phyloP scores from a whole-genome alignment of 2,329 filamentous ascomycete species.

The Fusarium sp. region DNA sequence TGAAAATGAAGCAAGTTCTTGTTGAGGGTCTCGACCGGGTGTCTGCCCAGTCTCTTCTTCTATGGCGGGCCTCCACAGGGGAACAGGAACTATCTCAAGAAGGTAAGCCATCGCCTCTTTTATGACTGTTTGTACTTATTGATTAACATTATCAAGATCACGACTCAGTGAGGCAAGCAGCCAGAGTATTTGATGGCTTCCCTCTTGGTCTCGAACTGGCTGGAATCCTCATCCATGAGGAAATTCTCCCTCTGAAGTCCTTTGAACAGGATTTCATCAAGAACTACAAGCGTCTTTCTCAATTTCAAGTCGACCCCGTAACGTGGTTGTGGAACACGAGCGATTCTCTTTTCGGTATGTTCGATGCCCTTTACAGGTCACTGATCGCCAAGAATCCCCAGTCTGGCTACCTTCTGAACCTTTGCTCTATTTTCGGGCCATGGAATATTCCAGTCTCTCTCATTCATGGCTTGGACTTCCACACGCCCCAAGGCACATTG shows the following conservation, averaged over 20 bases:
- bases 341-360: neutral
- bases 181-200: neutral
- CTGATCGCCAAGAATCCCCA: neutral
- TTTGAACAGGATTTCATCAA: neutral
- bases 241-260: neutral
- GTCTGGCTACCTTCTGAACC: neutral
- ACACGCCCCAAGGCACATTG: neutral
- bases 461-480: neutral
- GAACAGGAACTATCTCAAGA: fast-evolving
- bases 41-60: neutral
- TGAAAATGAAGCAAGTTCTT: neutral
- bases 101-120: neutral
- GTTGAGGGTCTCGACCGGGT: neutral
- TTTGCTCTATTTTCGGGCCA: neutral
- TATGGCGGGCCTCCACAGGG: neutral
- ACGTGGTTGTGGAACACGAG: neutral
- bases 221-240: neutral
- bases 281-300: neutral
- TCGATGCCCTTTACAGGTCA: neutral
- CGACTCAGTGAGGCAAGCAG: neutral
- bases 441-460: neutral
- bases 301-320: neutral
- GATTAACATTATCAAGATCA: neutral
- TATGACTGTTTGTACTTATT: too few species aligned
- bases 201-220: neutral